Base-by-base conservation (phyloP, 495 filamentous ascomycete species). In the Xylaria scruposa region DNA sequence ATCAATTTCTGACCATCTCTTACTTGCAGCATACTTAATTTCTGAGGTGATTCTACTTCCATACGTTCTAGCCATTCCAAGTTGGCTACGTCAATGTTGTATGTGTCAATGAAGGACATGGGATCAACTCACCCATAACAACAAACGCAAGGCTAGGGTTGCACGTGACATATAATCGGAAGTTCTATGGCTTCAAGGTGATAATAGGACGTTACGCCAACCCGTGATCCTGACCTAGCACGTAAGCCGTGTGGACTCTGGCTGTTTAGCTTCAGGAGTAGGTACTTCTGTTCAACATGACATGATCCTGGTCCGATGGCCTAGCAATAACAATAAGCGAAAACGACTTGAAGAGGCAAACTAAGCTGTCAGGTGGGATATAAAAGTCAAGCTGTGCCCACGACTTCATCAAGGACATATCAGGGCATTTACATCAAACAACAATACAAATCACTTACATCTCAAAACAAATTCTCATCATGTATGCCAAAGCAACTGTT, bases 401-500 rank as follows among this genome's bases (percentile, higher is more conserved):
- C 68, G 46, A 21, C 12, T 63, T 63, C 38, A 33, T 2, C 31
- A 26, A 60, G 9, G 51, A 10, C 58, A 62, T 26, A 62, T 63
- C 58, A 61, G 63, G n/a, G 17, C 46, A 12, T n/a, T 51, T 56
- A 15, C 13, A 62, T 40, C 68, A 59, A 47, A 10, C 38, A 40
- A 33, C 53, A 42, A 12, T 7, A 31, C 31, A n/a, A 70, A 31
- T n/a, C 19, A 58, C 29, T 36, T 46, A 21, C 2, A 21, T 24
- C 26, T 31, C 1, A 31, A 46, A 59, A 15, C 13, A 68, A 42
- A 62, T 1, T 17, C 21, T n/a, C 65, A 67, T 33, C 19, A 70
- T 70, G 68, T 64, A 40, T 31, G 33, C 68, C 47, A 63, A 54
- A 49, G 31, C 42, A 17, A 64, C 62, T 3, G 46, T 64, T 29